Evolutionary conservation across 208 protist genomes (phyloP).

Genomic region (Crithidia fasciculata): DNA sequence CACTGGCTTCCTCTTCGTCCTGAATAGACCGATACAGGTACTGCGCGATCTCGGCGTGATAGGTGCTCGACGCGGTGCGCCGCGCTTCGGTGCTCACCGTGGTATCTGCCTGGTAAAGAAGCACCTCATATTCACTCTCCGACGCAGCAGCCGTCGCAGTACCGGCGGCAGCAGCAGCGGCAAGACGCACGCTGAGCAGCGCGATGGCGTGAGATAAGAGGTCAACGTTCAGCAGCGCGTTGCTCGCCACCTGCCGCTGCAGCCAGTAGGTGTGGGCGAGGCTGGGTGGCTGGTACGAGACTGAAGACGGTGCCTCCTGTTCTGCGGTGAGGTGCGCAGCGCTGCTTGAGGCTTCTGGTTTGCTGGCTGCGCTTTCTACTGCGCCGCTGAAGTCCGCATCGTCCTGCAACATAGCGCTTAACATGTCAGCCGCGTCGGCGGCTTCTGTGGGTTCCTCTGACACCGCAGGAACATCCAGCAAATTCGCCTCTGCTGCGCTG

Average conservation of each 20-base stretch:
- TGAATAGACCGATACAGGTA: constrained; percentile 16
- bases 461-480: neutral
- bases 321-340: neutral
- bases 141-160: neutral
- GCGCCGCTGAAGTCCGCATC: neutral
- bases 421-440: neutral
- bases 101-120: constrained; percentile 24
- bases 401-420: constrained; percentile 20
- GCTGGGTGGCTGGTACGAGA: constrained; percentile 32
- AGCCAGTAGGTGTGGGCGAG: constrained; percentile 79
- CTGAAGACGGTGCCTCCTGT: neutral
- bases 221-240: constrained; percentile 60
- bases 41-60: constrained; percentile 40
- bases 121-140: neutral
- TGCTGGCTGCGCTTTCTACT: neutral
- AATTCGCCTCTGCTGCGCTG: neutral
- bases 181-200: constrained; percentile 38
- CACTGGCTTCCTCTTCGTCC: neutral
- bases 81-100: neutral
- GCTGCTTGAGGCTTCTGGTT: too few species aligned
- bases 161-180: constrained; percentile 3
- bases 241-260: constrained; percentile 76
- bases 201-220: constrained; percentile 44
- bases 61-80: constrained; percentile 8
- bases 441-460: neutral